Evolutionary conservation across 257 asterid species (phyloP).

Genomic region (Solanum chiquidenum): DNA sequence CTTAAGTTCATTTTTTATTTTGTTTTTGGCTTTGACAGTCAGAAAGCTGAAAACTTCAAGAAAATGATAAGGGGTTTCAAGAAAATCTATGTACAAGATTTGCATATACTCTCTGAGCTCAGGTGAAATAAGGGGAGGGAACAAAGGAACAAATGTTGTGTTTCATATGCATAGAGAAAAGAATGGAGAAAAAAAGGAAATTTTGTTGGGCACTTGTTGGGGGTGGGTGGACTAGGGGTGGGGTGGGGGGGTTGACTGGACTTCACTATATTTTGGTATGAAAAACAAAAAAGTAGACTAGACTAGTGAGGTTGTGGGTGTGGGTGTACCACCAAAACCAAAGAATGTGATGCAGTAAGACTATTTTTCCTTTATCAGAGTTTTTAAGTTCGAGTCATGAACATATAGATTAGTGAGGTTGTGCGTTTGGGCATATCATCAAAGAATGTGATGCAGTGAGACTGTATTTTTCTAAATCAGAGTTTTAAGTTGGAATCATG

Average conservation of each 20-base stretch:
- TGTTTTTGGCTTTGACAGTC: not conserved
- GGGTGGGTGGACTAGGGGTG: accelerated
- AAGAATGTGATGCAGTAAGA: too few species aligned
- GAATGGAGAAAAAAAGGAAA: not conserved
- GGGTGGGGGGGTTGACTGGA: not conserved
- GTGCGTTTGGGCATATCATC: accelerated
- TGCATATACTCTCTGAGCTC: not conserved
- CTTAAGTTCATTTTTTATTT: not conserved
- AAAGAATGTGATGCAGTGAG: too few species aligned
- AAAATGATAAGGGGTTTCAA: not conserved
- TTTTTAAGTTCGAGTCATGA: too few species aligned
- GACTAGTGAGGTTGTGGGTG: not conserved
- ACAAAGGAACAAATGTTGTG: not conserved
- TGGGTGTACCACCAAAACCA: not conserved
- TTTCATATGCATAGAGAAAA: not conserved
- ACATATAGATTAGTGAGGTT: not conserved
- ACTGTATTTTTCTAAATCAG: not conserved
- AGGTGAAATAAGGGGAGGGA: not conserved
- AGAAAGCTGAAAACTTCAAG: not conserved
- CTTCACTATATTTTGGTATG: not conserved
- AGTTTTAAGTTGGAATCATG: too few species aligned
- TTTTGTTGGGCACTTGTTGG: not conserved
- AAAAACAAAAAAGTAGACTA: not conserved
- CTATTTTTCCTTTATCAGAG: too few species aligned
- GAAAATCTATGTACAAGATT: not conserved